Evolutionary conservation across 441 rosid species (phyloP), one percentile per base, ranked within the genome.

Genomic region (Adansonia madagascariensis): DNA sequence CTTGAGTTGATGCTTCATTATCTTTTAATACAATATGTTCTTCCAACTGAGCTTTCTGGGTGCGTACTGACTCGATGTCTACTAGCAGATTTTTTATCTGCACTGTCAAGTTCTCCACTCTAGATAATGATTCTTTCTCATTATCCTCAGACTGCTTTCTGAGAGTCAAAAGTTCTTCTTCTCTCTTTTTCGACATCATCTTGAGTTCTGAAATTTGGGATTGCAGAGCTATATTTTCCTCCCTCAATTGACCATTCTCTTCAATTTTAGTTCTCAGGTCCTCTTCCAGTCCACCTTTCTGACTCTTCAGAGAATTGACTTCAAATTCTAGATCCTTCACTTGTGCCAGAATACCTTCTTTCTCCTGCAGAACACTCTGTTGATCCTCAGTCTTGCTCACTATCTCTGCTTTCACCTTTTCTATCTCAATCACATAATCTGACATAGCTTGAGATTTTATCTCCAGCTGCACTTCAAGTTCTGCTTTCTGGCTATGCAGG

Each of bases 191-290:
- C 14, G 83, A 78, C 31, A 85, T 67, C 80, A 76, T 78, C 77
- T 86, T 92, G 76, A 84, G 84, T 81, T 89, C 91, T 4, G 85
- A 81, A 74, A 89, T 79, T 80, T 64, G 85, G 49, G 85, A 86
- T 71, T 78, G 85, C 70, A 84, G 79, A 31, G 64, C 82, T 53
- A 35, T 44, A 57, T 78, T 88, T 78, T 86, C 88, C 80, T 86
- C 82, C 43, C 71, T 71, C 78, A 89, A 78, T 55, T 64, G 84
- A 75, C 74, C 73, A 4, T 56, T 80, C 75, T 89, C 90, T 53
- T 83, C 80, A 1, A 79, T 78, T 84, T 72, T 80, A 71, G 53
- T 72, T 80, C 63, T 78, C 72, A 89, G 67, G 77, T 86, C 83
- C 77, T 89, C 89, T 74, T 91, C 86, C 49, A 88, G 80, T 17